Evolutionary conservation across 164 flowering plant genomes (phyloP).

Genomic region (Euptelea pleiosperma): DNA sequence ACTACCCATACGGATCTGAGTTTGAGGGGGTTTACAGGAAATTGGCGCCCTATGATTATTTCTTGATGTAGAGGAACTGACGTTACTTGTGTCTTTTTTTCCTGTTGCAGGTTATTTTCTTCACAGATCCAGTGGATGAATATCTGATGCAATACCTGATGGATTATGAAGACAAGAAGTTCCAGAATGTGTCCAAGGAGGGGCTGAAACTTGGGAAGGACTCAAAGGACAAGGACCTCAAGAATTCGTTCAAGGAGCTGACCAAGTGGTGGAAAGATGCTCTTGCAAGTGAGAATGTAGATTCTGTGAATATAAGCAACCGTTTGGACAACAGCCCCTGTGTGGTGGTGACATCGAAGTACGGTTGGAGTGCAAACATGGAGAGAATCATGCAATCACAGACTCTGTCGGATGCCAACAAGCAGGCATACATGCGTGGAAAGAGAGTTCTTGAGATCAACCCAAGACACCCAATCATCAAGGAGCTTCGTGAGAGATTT

Average conservation of each 20-base stretch:
- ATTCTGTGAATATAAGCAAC: conserved; percentile 86
- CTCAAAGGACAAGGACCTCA: conserved; percentile 75
- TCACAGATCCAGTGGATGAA: conserved; percentile 98
- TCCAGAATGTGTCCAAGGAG: conserved; percentile 96
- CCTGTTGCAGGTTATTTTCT: conserved; percentile 76
- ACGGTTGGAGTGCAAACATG: conserved; percentile 95
- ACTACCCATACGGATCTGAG: no score
- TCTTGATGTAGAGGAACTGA: no score
- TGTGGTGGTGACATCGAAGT: conserved; percentile 87
- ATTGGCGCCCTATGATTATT: no score
- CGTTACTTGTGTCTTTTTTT: not conserved
- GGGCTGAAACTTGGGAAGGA: conserved; percentile 90
- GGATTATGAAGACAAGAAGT: conserved; percentile 94
- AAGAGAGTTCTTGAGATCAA: conserved; percentile 89
- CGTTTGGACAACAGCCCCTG: conserved; percentile 85
- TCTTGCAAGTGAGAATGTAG: conserved; percentile 79
- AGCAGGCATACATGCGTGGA: conserved; percentile 88
- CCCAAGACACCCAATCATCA: conserved; percentile 82
- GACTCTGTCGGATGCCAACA: conserved; percentile 75
- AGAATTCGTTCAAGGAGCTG: conserved; percentile 90
- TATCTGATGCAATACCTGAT: conserved; percentile 94
- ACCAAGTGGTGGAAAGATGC: conserved; percentile 94
- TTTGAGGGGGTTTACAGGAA: no score
- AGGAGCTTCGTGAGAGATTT: conserved; percentile 76
- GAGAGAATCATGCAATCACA: conserved; percentile 90